A percentile compares a stretch with the other conserved stretches of the same genome.
phyloP scores from a whole-genome alignment of 495 filamentous ascomycete species.

The Parathielavia appendiculata region DNA sequence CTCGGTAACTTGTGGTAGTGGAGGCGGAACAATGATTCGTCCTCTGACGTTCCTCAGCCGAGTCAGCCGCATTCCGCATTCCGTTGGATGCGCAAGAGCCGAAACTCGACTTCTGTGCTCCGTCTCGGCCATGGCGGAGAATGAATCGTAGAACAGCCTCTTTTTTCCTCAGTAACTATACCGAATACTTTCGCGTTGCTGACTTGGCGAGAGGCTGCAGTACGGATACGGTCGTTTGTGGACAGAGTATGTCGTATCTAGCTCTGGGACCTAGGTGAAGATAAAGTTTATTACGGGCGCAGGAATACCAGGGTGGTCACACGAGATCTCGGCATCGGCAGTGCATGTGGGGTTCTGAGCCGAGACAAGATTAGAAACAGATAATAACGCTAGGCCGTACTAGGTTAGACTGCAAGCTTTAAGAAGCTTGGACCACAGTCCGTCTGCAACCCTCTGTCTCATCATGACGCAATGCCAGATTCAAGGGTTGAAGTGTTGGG shows the following conservation, averaged over 20 bases:
- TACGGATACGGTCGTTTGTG: no score
- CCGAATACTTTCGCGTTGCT: no score
- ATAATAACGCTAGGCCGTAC: background rate
- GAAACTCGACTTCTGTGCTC: slow-evolving; percentile 7
- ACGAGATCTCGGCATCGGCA: no score
- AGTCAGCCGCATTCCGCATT: slow-evolving; percentile 5
- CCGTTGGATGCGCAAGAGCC: background rate
- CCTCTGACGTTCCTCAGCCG: slow-evolving; percentile 6
- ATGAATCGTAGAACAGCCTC: background rate
- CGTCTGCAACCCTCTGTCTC: background rate
- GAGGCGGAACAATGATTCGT: slow-evolving; percentile 10
- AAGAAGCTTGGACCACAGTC: background rate
- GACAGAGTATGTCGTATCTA: no score
- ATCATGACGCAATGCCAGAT: slow-evolving; percentile 4
- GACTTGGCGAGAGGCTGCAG: no score
- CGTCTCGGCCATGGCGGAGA: background rate
- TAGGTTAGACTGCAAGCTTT: background rate
- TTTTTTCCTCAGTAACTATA: no score
- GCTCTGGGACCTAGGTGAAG: no score
- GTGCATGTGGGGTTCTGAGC: background rate
- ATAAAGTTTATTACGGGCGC: no score
- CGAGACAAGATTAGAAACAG: slow-evolving; percentile 7
- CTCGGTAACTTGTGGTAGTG: background rate
- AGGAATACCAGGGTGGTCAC: background rate
- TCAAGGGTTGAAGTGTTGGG: background rate